These are phyloP conservation scores for Botrytis medusae DNA, from an alignment of 2,329 filamentous ascomycete species.

Conservation along the genomic window DNA sequence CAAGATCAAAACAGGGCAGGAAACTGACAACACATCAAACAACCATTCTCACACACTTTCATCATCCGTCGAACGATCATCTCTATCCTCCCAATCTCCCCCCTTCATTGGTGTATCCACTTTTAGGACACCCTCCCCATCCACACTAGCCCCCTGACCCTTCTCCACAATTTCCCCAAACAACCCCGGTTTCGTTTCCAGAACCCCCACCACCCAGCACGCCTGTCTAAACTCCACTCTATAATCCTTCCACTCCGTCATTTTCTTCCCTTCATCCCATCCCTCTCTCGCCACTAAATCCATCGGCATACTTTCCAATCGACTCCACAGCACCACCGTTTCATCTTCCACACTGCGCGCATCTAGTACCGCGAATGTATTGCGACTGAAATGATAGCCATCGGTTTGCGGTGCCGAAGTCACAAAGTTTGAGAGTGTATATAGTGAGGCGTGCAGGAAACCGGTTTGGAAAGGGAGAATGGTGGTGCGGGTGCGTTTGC, in stretches of 20 bases:
- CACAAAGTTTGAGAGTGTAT: neutral
- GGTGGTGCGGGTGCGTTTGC: neutral
- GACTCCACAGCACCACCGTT: neutral
- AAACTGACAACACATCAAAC: neutral
- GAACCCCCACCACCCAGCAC: neutral
- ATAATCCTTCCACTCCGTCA: neutral
- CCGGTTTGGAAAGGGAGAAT: neutral
- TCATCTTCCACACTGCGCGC: neutral
- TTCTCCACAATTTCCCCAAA: constrained; percentile 7
- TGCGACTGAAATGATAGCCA: neutral
- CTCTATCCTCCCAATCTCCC: neutral
- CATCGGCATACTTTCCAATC: neutral
- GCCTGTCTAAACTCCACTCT: neutral
- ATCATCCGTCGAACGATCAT: neutral
- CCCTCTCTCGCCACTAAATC: neutral
- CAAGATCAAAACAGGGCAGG: neutral
- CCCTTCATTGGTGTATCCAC: constrained; percentile 4
- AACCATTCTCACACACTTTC: neutral
- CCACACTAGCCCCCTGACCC: neutral
- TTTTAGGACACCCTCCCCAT: neutral
- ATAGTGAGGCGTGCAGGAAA: neutral
- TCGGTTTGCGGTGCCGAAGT: neutral
- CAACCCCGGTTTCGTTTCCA: neutral
- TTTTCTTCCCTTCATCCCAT: neutral
- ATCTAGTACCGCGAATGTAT: neutral